These are phyloP conservation scores for Cylindrotheca closterium DNA, from an alignment of 108 stramenopile genomes.

Conservation along the genomic window DNA sequence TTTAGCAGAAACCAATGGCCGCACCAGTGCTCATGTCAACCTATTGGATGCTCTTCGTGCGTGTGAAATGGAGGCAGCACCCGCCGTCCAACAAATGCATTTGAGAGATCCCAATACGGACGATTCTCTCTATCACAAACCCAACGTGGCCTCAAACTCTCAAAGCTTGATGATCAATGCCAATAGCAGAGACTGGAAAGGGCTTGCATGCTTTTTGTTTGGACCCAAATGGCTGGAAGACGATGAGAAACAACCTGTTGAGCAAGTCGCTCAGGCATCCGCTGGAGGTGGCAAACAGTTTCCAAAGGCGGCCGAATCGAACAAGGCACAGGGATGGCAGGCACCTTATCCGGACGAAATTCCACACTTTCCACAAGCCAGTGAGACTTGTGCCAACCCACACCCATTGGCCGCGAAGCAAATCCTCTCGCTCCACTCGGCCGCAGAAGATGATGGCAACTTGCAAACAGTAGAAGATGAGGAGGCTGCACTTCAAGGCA, in stretches of 20 bases:
- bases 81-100: slow-evolving; percentile 47
- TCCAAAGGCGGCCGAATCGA: slow-evolving; percentile 25
- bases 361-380: slow-evolving; percentile 55
- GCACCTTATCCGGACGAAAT: slow-evolving; percentile 76
- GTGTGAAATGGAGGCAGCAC: slow-evolving; percentile 58
- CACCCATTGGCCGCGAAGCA: slow-evolving; percentile 49
- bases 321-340: slow-evolving; percentile 54
- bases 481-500: slow-evolving; percentile 16
- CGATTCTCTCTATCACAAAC: slow-evolving; percentile 4
- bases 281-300: slow-evolving; percentile 43
- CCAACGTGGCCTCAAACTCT: slow-evolving; percentile 1
- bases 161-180: neutral
- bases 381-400: slow-evolving; percentile 62
- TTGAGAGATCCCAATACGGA: slow-evolving; percentile 12
- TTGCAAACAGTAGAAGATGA: slow-evolving; percentile 25
- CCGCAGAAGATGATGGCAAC: slow-evolving; percentile 24
- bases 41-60: slow-evolving; percentile 75
- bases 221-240: slow-evolving; percentile 66
- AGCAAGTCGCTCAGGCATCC: slow-evolving; percentile 1
- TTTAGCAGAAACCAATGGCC: slow-evolving; percentile 67
- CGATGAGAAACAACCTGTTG: slow-evolving; percentile 22
- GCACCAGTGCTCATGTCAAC: slow-evolving; percentile 76
- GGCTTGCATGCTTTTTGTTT: slow-evolving; percentile 76
- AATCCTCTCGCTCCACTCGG: slow-evolving; percentile 42
- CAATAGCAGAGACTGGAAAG: slow-evolving; percentile 50